Base-by-base conservation (phyloP, 1,284 basidiomycete genomes). In the Taiwanofungus camphoratus region DNA sequence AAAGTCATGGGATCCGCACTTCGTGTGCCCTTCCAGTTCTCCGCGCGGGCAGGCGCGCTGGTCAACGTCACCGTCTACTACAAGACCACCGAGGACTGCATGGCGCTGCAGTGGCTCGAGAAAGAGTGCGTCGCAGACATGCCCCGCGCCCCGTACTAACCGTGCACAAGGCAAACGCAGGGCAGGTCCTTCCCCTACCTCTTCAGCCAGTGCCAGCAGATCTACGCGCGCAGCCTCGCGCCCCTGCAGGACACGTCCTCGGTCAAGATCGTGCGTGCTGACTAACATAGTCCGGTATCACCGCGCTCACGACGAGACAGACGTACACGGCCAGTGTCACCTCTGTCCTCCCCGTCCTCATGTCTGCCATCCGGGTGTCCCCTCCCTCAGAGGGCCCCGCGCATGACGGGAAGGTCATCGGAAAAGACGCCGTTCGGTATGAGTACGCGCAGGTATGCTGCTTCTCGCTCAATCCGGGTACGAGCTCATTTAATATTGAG, bases 191-290 rank as follows among this genome's bases (percentile, higher is more conserved):
- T 88, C 64, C 88, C 92, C 0, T 97, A 89, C 68, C 69, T 97
- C 27, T 97, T 96, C 72, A 93, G 89, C 46, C 93, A 98, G 65
- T 92, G 87, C 59, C 93, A 97, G 62, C 92, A 94, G 15, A 94
- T 92, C 55, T 91, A 93, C 59, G 86, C 86, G 7, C 77, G 92
- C 37, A 76, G 85, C 1, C 65, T 96, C 40, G 76, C 85, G 0
- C 92, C 92, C 0, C 64, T 88, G 37, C 90, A 93, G 76, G 87
- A 87, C 74, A 79, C 77, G 0, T 78, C 84, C 6, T 81, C 82
- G 2, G 77, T 79, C n/a, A 88, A 88, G 62, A 78, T 83, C 40
- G 85, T 87, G 55, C 44, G 76, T 65, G 5, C 4, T 30, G 3
- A 35, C n/a, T 30, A 6, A 26, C 27, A 3, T 20, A 38, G 19